A percentile compares a stretch with the other conserved stretches of the same genome.
Conservation (phyloP, 1,139 yeast species). For the Kluyveromyces sp. region DNA sequence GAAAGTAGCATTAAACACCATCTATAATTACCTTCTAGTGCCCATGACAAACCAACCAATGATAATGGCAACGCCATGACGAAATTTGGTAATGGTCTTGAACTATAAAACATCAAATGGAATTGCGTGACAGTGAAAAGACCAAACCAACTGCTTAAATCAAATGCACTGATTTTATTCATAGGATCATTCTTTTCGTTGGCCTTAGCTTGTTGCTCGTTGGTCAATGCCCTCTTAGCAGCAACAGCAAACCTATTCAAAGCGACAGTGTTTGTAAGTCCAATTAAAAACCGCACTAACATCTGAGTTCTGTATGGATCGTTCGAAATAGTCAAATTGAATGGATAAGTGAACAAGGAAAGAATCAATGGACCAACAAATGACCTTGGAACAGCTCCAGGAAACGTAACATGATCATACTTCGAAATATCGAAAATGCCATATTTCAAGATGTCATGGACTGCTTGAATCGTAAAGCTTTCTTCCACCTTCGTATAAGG, state of each 20-base stretch:
- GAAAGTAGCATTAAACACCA: slow-evolving; percentile 52
- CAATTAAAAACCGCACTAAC: slow-evolving; percentile 46
- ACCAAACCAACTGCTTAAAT: slow-evolving; percentile 48
- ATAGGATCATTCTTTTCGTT: background rate
- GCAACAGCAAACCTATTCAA: slow-evolving; percentile 1
- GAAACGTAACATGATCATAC: slow-evolving; percentile 72
- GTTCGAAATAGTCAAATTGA: slow-evolving; percentile 9
- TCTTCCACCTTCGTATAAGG: slow-evolving; percentile 94
- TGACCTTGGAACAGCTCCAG: slow-evolving; percentile 86
- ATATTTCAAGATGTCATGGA: slow-evolving; percentile 67
- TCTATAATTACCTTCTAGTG: slow-evolving; percentile 43
- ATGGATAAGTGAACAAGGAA: slow-evolving; percentile 37
- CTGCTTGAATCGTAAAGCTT: slow-evolving; percentile 84
- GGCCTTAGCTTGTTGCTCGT: slow-evolving; percentile 6
- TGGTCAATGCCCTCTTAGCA: slow-evolving; percentile 11
- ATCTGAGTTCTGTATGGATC: slow-evolving; percentile 42
- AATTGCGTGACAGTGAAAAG: slow-evolving; percentile 59
- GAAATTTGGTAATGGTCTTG: slow-evolving; percentile 83
- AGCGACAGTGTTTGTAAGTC: slow-evolving; percentile 37
- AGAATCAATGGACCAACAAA: slow-evolving; percentile 67
- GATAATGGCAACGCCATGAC: slow-evolving; percentile 67
- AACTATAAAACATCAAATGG: slow-evolving; percentile 67
- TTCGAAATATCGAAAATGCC: slow-evolving; percentile 43
- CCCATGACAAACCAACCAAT: slow-evolving; percentile 44
- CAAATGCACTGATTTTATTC: background rate